Conservation (phyloP, 495 filamentous ascomycete genomes). For the Penicillium daleae region DNA sequence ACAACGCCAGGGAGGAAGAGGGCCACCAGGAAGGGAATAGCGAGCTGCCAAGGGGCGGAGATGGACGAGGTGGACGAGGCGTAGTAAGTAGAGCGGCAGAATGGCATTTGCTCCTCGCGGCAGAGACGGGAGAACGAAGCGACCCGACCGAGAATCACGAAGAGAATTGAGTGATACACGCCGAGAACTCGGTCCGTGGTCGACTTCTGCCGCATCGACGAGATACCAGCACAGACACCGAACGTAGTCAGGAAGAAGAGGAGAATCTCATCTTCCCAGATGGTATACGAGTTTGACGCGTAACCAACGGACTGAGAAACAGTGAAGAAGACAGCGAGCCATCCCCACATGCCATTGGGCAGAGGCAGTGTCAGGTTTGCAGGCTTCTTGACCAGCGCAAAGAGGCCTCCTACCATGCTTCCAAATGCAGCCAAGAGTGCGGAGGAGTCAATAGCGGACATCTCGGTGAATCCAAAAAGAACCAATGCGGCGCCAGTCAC, state of each 20-base stretch:
- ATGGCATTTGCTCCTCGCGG: conserved; percentile 97
- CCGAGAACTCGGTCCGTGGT: conserved; percentile 69
- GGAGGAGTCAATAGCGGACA: conserved; percentile 34
- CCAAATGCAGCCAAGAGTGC: conserved; percentile 59
- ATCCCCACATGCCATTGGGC: conserved; percentile 85
- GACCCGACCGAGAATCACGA: conserved; percentile 77
- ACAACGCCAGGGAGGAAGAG: conserved; percentile 77
- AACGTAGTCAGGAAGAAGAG: conserved; percentile 90
- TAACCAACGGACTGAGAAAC: conserved; percentile 84
- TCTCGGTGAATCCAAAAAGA: conserved; percentile 30
- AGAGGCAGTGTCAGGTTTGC: conserved; percentile 58
- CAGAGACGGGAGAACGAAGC: conserved; percentile 92
- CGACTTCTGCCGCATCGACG: conserved; percentile 70
- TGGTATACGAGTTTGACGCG: conserved; percentile 96
- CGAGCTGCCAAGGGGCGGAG: conserved; percentile 87
- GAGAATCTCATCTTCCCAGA: conserved; percentile 98
- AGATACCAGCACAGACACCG: conserved; percentile 69
- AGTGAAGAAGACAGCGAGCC: conserved; percentile 80
- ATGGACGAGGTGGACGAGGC: conserved; percentile 89
- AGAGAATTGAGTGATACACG: conserved; percentile 80
- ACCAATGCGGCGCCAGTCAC: conserved; percentile 33
- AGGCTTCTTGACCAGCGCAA: conserved; percentile 55
- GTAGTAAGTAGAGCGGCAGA: conserved; percentile 94
- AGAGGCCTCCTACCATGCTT: conserved; percentile 63
- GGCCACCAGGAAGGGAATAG: conserved; percentile 74